Evolutionary conservation across 768 basidiomycete species (phyloP).

Genomic region (Rhodotorula kratochvilovae): DNA sequence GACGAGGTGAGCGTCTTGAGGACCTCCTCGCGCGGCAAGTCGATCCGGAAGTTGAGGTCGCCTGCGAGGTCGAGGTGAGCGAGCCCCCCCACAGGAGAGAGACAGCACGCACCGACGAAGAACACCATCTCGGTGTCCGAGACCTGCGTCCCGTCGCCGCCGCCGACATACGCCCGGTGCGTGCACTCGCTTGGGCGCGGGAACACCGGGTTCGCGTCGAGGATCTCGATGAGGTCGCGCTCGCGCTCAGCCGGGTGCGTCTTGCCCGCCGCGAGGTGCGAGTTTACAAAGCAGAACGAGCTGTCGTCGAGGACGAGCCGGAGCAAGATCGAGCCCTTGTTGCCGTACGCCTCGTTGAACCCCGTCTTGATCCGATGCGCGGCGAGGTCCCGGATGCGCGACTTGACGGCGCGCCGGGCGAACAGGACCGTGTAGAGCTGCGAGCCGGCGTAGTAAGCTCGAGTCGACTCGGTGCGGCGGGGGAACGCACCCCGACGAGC

Average conservation of each 20-base stretch:
- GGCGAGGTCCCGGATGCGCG: conserved; percentile 61
- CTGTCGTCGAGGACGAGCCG: conserved; percentile 79
- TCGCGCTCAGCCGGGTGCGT: conserved; percentile 57
- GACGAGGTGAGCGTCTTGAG: conserved; percentile 57
- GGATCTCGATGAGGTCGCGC: conserved; percentile 74
- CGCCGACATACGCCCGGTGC: conserved; percentile 62
- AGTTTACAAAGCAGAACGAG: conserved; percentile 89
- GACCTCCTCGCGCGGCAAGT: conserved; percentile 78
- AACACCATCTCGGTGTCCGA: conserved; percentile 91
- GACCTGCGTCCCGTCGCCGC: conserved; percentile 88
- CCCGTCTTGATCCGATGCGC: conserved; percentile 83
- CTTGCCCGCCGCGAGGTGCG: conserved; percentile 67
- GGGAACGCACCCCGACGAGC: conserved; percentile 61
- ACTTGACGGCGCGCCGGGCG: conserved; percentile 45
- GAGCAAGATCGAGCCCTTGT: conserved; percentile 56
- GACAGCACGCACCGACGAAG: conserved; percentile 48
- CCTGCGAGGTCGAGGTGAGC: conserved; percentile 49
- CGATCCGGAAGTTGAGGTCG: conserved; percentile 95
- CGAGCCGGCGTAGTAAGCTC: background rate
- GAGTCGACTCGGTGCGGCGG: background rate
- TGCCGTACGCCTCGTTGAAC: conserved; percentile 85
- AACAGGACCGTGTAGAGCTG: conserved; percentile 68
- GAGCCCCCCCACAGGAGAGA: background rate
- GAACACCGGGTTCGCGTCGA: conserved; percentile 62
- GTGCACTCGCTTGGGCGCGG: conserved; percentile 7